A percentile compares a stretch with the other conserved stretches of the same genome.
Conservation (phyloP, 2,329 filamentous ascomycete genomes). For the Xylariaceae sp. region DNA sequence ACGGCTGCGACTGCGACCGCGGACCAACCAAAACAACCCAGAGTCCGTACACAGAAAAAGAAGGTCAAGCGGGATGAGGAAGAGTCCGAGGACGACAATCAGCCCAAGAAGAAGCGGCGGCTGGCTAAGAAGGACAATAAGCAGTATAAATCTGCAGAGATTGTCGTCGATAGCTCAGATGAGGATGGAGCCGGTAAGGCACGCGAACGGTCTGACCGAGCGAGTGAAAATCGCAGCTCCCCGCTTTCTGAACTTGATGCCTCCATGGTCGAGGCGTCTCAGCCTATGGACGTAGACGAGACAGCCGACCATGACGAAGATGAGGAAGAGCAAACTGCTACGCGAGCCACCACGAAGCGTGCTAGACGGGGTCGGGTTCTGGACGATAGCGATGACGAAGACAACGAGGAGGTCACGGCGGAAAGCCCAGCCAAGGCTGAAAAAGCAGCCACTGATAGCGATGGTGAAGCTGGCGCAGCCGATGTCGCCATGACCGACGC, state of each 20-base stretch:
- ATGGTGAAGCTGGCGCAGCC: conserved; percentile 20
- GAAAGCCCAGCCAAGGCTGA: conserved; percentile 26
- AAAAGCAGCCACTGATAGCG: conserved; percentile 21
- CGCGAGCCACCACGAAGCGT: conserved; percentile 35
- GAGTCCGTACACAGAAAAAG: conserved; percentile 50
- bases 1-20: conserved; percentile 18
- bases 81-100: conserved; percentile 45
- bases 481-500: conserved; percentile 35
- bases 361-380: conserved; percentile 48
- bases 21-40: conserved; percentile 35
- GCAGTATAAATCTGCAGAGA: conserved; percentile 84
- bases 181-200: conserved; percentile 38
- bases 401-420: conserved; percentile 38
- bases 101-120: conserved; percentile 58
- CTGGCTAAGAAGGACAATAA: conserved; percentile 45
- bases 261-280: conserved; percentile 26
- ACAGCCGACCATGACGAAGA: conserved; percentile 41
- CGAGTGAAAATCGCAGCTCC: conserved; percentile 33
- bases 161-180: conserved; percentile 69
- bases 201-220: conserved; percentile 43
- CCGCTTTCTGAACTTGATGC: conserved; percentile 29
- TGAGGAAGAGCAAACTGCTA: conserved; percentile 46
- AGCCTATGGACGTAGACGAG: conserved; percentile 52
- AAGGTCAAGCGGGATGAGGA: conserved; percentile 47
- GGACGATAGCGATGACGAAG: conserved; percentile 52